Conservation (phyloP, 768 basidiomycete genomes). For the button mushroom (Agaricus bisporus) region DNA sequence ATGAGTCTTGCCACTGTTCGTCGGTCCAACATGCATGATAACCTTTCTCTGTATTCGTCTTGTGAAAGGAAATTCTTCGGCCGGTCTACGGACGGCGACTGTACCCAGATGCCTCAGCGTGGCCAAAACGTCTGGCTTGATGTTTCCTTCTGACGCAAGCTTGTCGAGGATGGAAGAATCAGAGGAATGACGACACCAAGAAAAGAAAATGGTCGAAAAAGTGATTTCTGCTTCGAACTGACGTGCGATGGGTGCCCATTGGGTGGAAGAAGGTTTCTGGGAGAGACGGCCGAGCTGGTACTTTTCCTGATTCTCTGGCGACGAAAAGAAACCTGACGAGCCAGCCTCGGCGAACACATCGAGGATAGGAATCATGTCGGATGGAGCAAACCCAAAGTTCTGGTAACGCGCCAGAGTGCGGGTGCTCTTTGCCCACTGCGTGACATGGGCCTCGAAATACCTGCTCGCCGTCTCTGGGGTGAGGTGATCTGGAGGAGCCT, state of each 20-base stretch:
- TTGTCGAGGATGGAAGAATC: not conserved
- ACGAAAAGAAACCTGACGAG: not conserved
- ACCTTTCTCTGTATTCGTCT: constrained; percentile 66
- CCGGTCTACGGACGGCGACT: constrained; percentile 21
- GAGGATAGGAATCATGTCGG: not conserved
- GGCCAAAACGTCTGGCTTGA: not conserved
- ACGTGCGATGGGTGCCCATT: not conserved
- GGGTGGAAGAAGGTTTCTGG: not conserved
- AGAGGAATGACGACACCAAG: not conserved
- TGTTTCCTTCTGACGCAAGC: not conserved
- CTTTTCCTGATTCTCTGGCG: not conserved
- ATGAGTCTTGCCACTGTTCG: constrained; percentile 96
- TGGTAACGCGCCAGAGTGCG: not conserved
- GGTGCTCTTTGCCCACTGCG: not conserved
- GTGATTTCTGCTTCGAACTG: constrained; percentile 2
- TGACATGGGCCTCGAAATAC: not conserved
- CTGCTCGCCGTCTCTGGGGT: not conserved
- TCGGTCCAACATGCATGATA: constrained; percentile 95
- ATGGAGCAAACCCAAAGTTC: not conserved
- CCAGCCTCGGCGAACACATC: not conserved
- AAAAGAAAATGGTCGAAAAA: constrained; percentile 7
- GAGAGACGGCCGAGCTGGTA: constrained; percentile 1
- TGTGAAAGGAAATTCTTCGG: constrained; percentile 43
- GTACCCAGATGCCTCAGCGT: not conserved
- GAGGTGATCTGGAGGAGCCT: not conserved